These are phyloP conservation scores for Boletus patriciae DNA, from an alignment of 768 basidiomycete species.

Conservation along the genomic window DNA sequence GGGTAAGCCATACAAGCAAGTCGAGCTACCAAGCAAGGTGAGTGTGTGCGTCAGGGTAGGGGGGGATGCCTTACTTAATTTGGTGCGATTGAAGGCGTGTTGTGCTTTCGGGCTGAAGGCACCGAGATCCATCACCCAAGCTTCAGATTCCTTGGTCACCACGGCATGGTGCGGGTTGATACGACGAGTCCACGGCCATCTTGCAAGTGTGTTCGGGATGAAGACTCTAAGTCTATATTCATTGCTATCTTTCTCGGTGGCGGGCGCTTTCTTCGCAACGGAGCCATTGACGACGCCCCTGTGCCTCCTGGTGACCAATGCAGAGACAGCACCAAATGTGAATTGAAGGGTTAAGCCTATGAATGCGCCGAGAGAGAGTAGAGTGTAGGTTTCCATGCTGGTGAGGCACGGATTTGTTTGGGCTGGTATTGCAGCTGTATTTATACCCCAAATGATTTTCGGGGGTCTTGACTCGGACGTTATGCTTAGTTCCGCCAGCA, in stretches of 20 bases:
- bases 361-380: conserved; percentile 4
- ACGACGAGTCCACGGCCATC: conserved; percentile 21
- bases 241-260: not conserved
- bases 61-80: conserved; percentile 4
- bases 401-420: not conserved
- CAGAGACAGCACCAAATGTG: not conserved
- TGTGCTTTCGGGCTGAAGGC: conserved; percentile 14
- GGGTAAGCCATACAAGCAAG: conserved; percentile 13
- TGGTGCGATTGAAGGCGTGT: conserved; percentile 10
- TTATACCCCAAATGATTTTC: not conserved
- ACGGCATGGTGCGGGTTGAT: conserved; percentile 6
- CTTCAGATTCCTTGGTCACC: conserved; percentile 11
- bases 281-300: not conserved
- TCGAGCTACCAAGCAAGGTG: conserved; percentile 2
- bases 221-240: conserved; percentile 6
- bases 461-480: too few relatives aligned
- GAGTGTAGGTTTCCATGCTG: conserved; percentile 8
- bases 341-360: not conserved
- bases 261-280: not conserved
- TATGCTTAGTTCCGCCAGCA: too few relatives aligned
- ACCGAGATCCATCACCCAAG: conserved; percentile 9
- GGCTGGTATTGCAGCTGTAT: not conserved
- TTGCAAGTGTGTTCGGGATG: conserved; percentile 15
- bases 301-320: not conserved
- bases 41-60: not conserved